Evolutionary conservation across 805 yeast genomes (phyloP), one percentile per base, ranked within the genome.

Genomic region (Wickerhamiella kurtzmanii): DNA sequence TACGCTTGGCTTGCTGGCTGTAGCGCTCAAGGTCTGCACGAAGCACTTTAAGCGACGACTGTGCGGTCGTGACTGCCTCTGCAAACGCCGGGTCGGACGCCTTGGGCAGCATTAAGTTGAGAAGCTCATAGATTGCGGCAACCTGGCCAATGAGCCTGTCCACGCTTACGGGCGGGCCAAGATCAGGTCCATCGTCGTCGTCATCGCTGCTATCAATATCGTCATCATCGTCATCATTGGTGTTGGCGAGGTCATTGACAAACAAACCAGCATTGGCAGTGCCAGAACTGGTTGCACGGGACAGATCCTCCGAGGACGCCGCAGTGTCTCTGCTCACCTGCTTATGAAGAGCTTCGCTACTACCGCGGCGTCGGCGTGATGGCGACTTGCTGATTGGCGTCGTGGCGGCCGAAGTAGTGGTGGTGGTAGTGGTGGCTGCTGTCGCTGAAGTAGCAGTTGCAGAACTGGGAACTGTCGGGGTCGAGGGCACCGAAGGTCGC

Each of bases 151-250:
- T 52, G 18, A 64, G 46, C 2, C 61, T 46, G 38, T 62, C 64
- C 19, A 54, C 59, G 2, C 53, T 43, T 35, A 52, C 50, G 22
- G 43, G 54, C 4, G 56, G 51, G 15, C 54, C 53, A 37, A 25
- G 35, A 6, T 47, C 48, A 2, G 44, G 50, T 28, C 43, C 50
- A 18, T 55, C 55, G 22, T 55, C 61, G 22, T 53, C 53, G 6
- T 53, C 55, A 6, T 9, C 6, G 5, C 25, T 18, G 16, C 8
- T 8, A 6, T 8, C 41, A 28, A 48, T 56, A 2, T 49, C 52
- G 17, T 46, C 48, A 9, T 43, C 45, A 39, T 69, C 73, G 16
- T 64, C 69, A 16, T 67, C 71, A 22, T 66, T 73, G 22, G 64
- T 70, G 6, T 63, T 64, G 38, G 63, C 67, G 20, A 57, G 44